Base-by-base conservation (phyloP, 306 rosid genomes). In the Cucurbita ficifolia region DNA sequence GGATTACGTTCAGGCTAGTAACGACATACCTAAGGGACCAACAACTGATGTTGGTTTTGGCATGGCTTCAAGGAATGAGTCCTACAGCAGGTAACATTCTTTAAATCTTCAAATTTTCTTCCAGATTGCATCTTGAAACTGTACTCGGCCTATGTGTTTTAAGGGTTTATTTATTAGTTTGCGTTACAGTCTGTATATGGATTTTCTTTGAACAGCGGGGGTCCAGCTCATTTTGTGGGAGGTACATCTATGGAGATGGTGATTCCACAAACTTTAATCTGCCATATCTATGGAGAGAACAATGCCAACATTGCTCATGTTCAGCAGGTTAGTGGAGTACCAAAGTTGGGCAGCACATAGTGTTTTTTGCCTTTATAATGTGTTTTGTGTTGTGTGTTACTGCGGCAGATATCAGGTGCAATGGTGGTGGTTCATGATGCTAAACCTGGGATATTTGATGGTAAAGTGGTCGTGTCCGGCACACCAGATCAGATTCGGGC, bases 321-420 rank as follows among this genome's bases (percentile, higher is more conserved):
- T 79, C 88, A 72, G 77, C 90, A 92, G 96, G 96, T 92, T 21
- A 69, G 79, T 85, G 71, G 54, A 60, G 55, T 17, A 53, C 36
- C 55, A 9, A 21, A 22, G 36, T 64, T n/a, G 4, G 1, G 46
- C 52, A 52, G 46, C 18, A 14, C 53, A 49, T 16, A 36, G 17
- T 17, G 48, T 46, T 46, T 79, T 73, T 78, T 50, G 35, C 67
- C 62, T 38, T 46, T 33, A 54, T 39, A 49, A 65, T 40, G 35
- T 69, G 80, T 40, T 24, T 70, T 5, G 8, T 48, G n/a, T 70
- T 10, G 8, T 49, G n/a, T 54, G 51, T 10, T 36, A 53, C 22
- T 59, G 59, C 74, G 72, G 22, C 88, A 92, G 96, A 81, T 85
- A 22, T 92, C 94, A 16, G 96, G 93, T 16, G 91, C 96, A 10